Evolutionary conservation across 148 eudicot genomes (phyloP).

Genomic region (Rhododendron molle): DNA sequence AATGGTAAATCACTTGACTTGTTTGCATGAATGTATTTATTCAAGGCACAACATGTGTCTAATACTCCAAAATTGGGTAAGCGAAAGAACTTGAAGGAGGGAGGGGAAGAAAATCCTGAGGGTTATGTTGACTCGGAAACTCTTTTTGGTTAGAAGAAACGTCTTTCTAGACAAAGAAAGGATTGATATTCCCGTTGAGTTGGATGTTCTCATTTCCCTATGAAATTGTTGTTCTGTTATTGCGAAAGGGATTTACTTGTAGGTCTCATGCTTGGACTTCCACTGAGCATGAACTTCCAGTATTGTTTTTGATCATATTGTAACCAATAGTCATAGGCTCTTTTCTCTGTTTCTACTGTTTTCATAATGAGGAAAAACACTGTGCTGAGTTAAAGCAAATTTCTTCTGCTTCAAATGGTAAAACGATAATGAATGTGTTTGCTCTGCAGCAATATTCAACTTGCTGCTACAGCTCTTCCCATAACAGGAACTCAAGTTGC

Average conservation of each 20-base stretch:
- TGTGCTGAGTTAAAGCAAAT: not conserved
- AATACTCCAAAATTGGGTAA: no score
- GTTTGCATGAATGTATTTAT: no score
- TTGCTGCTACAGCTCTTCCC: slow-evolving; percentile 82
- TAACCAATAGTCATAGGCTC: not conserved
- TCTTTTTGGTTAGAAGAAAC: no score
- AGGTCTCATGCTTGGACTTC: not conserved
- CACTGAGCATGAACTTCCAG: not conserved
- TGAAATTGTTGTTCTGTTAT: not conserved
- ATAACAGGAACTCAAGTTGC: slow-evolving; percentile 71
- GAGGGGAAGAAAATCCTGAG: no score
- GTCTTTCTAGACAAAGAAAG: not conserved
- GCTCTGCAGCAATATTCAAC: slow-evolving; percentile 72
- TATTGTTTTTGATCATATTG: not conserved
- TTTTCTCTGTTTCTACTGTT: not conserved
- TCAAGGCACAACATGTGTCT: no score
- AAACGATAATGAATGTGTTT: not conserved
- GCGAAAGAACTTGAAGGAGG: no score
- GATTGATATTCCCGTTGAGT: not conserved
- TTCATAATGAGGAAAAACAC: not conserved
- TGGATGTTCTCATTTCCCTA: not conserved
- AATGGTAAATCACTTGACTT: no score
- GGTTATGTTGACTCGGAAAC: no score
- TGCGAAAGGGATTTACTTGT: not conserved
- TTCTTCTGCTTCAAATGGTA: not conserved